phyloP scores from a whole-genome alignment of 2,329 filamentous ascomycete species.

The Arthrinium puccinioides region DNA sequence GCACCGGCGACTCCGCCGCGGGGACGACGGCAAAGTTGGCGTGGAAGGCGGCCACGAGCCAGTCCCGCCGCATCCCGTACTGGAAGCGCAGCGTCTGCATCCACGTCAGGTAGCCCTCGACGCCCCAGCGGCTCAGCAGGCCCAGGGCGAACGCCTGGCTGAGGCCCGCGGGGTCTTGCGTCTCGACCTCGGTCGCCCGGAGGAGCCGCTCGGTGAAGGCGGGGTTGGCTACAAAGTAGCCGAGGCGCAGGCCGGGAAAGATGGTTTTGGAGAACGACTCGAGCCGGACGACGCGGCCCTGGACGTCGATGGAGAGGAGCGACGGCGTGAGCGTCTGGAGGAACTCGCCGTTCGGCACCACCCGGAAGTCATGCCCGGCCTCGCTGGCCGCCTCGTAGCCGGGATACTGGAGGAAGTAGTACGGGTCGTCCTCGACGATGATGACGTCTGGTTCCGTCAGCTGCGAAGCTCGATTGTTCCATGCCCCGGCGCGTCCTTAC shows the following conservation, averaged over 20 bases:
- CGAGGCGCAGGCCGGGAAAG: slow-evolving; percentile 56
- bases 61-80: slow-evolving; percentile 60
- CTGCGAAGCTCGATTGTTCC: no score
- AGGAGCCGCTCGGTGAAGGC: slow-evolving; percentile 21
- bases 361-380: no score
- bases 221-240: slow-evolving; percentile 47
- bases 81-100: slow-evolving; percentile 60
- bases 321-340: slow-evolving; percentile 46
- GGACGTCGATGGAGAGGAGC: slow-evolving; percentile 54
- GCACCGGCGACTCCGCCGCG: slow-evolving; percentile 10
- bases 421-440: slow-evolving; percentile 65
- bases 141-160: slow-evolving; percentile 37
- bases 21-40: slow-evolving; percentile 11
- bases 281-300: slow-evolving; percentile 61
- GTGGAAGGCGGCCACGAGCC: slow-evolving; percentile 50
- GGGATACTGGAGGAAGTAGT: slow-evolving; percentile 64
- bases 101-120: slow-evolving; percentile 69
- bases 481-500: no score
- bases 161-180: slow-evolving; percentile 62
- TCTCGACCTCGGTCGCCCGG: slow-evolving; percentile 38
- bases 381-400: neutral
- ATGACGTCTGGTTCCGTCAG: slow-evolving; percentile 29
- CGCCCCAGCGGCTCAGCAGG: slow-evolving; percentile 57
- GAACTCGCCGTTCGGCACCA: neutral
- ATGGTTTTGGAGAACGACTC: slow-evolving; percentile 71